Conservation (phyloP, 2,329 filamentous ascomycete genomes). For the Botrytis porri region DNA sequence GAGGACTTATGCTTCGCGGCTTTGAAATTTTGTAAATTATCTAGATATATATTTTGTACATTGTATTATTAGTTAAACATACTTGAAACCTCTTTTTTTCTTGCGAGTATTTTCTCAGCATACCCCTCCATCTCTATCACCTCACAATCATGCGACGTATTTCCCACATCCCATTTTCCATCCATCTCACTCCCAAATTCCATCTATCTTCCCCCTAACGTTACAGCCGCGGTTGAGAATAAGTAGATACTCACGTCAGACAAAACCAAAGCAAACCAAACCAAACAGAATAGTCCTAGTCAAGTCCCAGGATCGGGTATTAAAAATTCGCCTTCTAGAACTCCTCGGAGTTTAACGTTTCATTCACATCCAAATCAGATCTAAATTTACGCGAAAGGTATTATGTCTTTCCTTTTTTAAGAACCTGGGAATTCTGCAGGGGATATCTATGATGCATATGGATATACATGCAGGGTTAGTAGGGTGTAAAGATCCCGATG, state of each 20-base stretch:
- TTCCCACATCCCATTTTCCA: neutral
- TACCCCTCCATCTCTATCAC: neutral
- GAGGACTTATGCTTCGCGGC: neutral
- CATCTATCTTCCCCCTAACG: neutral
- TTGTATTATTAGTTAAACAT: neutral
- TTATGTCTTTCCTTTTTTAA: too few species aligned
- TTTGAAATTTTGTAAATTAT: neutral
- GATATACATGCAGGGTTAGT: too few species aligned
- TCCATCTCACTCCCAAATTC: neutral
- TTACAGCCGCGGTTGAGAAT: neutral
- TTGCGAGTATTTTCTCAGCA: rapidly evolving
- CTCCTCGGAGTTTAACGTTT: neutral
- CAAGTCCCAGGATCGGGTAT: neutral
- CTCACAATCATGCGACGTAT: neutral
- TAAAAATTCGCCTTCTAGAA: neutral
- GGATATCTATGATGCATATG: neutral
- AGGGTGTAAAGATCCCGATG: neutral
- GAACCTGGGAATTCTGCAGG: neutral
- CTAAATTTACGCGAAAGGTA: neutral
- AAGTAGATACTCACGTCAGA: neutral
- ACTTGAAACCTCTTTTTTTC: neutral
- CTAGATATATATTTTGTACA: neutral
- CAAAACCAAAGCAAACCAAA: neutral
- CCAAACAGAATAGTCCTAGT: neutral
- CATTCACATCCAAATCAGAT: neutral